Percentiles rank a stretch among this genome's conserved stretches.
Evolutionary conservation across 371 early-diverging fungal genomes (phyloP).

Genomic region (Coemansia linderi): DNA sequence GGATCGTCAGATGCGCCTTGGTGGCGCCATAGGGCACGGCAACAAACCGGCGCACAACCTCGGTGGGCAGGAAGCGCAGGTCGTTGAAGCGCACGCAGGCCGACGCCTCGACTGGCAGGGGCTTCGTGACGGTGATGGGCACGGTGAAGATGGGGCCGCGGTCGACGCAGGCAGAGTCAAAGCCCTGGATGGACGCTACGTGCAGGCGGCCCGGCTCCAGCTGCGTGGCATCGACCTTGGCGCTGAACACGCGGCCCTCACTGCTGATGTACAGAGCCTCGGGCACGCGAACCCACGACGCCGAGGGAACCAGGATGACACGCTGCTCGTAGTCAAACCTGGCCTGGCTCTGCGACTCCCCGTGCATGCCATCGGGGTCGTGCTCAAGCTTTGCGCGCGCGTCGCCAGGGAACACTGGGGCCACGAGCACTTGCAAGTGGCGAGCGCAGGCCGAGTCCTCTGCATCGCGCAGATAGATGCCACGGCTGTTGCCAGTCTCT

Average conservation of each 20-base stretch:
- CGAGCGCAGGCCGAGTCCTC: conserved; percentile 72
- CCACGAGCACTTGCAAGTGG: conserved; percentile 62
- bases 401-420: conserved; percentile 76
- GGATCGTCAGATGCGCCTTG: conserved; percentile 59
- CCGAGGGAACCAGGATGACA: conserved; percentile 70
- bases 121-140: conserved; percentile 91
- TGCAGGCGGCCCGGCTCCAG: conserved; percentile 77
- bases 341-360: conserved; percentile 63
- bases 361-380: conserved; percentile 63
- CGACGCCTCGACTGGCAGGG: conserved; percentile 59
- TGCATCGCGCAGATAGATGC: conserved; percentile 83
- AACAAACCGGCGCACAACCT: conserved; percentile 77
- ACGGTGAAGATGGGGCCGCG: conserved; percentile 81
- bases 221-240: conserved; percentile 80
- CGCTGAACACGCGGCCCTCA: conserved; percentile 68
- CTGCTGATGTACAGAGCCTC: conserved; percentile 75
- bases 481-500: conserved; percentile 60
- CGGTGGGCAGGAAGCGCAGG: conserved; percentile 75
- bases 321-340: conserved; percentile 80
- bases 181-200: conserved; percentile 76
- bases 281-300: conserved; percentile 80
- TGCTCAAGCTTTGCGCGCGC: conserved; percentile 61
- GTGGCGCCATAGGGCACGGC: conserved; percentile 82
- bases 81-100: conserved; percentile 59
- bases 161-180: conserved; percentile 72